Evolutionary conservation across 2,329 filamentous ascomycete genomes (phyloP), one percentile per base, ranked within the genome.

Genomic region (Cladobotryum protrusum): DNA sequence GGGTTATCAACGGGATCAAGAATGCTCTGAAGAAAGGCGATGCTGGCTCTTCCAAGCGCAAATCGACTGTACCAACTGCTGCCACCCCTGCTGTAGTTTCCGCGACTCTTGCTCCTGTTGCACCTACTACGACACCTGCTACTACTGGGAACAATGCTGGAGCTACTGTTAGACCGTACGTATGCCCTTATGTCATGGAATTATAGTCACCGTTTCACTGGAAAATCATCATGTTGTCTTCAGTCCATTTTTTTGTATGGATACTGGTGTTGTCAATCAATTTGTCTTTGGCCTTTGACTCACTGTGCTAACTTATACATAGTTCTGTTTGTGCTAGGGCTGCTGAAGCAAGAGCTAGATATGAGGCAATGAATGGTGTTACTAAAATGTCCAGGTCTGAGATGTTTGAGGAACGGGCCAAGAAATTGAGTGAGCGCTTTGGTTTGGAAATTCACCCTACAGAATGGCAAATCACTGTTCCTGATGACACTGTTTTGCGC

Each of bases 401-500:
- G 54, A 63, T 82, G 40, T 73, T 78, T 45, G 76, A 79, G 58
- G 77, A 82, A 63, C 73, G 79, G 29, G 77, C 76, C 37, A 76
- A 75, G 65, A 76, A 74, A 59, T 67, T 82, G 5, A 76, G 75
- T 34, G 73, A 79, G 56, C 71, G 72, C 43, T 81, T 77, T 53
- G 79, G 79, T 24, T 62, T 82, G 47, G 76, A 79, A 56, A 74
- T 82, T 53, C 72, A 76, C 61, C 68, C 77, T 35, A 72, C 70
- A 54, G 75, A 79, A 55, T 78, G 77, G 72, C 70, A 79, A 56
- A 67, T 67, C 44, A 69, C 67, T 48, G 68, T 70, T 36, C 68
- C 69, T 49, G 73, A 75, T 54, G 78, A 80, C 45, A 74, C 77
- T 24, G 78, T 79, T 29, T 69, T 80, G 19, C 83, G 86, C 40